Conservation (phyloP, 1,139 yeast species). For the Yamadazyma dendronema region DNA sequence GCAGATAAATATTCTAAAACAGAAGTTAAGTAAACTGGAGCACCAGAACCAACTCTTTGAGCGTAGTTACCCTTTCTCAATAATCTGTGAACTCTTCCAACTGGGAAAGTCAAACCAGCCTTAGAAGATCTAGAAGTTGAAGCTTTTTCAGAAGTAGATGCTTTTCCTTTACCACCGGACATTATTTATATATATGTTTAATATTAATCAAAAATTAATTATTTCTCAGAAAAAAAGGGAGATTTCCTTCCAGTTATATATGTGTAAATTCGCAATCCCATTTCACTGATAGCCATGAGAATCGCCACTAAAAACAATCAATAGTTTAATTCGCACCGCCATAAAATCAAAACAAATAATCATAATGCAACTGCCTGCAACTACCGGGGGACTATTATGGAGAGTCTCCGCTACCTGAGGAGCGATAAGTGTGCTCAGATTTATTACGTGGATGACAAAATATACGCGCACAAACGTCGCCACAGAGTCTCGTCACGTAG, state of each 20-base stretch:
- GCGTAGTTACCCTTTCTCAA: conserved; percentile 98
- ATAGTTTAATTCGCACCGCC: too few species aligned
- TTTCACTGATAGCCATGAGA: background rate
- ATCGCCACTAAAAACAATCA: background rate
- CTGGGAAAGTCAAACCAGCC: conserved; percentile 99
- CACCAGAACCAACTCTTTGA: conserved; percentile 99
- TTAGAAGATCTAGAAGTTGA: conserved; percentile 97
- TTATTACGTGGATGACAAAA: background rate
- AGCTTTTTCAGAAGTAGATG: conserved; percentile 89
- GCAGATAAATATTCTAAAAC: conserved; percentile 96
- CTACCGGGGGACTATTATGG: too few species aligned
- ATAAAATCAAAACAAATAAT: too few species aligned
- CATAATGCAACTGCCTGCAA: too few species aligned
- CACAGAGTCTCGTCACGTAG: background rate
- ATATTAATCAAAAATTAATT: conserved; percentile 2
- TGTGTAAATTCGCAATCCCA: background rate
- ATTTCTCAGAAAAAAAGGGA: conserved; percentile 7
- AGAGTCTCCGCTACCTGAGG: background rate
- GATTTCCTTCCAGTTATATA: conserved; percentile 4
- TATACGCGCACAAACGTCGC: background rate
- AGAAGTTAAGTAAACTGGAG: conserved; percentile 93
- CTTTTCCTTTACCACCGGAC: conserved; percentile 99
- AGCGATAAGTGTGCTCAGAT: background rate
- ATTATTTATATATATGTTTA: conserved; percentile 35
- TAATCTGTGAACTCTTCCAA: conserved; percentile 98